Evolutionary conservation across 495 filamentous ascomycete species (phyloP).

Genomic region (Aspergillus avenaceus): DNA sequence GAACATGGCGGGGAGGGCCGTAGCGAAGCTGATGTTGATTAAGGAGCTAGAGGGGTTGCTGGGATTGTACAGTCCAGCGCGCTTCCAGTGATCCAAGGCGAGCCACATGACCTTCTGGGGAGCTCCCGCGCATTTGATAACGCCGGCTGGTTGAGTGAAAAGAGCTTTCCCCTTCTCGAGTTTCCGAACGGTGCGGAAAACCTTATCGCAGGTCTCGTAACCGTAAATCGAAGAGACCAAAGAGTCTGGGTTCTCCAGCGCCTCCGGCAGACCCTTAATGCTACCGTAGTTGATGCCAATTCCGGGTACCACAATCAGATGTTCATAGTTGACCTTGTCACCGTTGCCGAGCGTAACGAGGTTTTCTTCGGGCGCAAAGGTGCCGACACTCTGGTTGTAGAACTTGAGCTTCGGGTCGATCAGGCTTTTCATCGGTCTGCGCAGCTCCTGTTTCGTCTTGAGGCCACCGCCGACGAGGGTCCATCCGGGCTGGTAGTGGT

Average conservation of each 20-base stretch:
- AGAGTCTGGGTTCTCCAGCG: slow-evolving; percentile 50
- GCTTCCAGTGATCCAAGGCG: slow-evolving; percentile 61
- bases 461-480: slow-evolving; percentile 65
- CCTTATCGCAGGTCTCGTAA: slow-evolving; percentile 57
- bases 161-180: slow-evolving; percentile 56
- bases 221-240: slow-evolving; percentile 63
- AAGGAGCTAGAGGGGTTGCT: slow-evolving; percentile 35
- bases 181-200: slow-evolving; percentile 49
- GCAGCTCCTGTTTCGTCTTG: slow-evolving; percentile 52
- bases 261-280: slow-evolving; percentile 58
- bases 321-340: slow-evolving; percentile 57
- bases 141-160: slow-evolving; percentile 64
- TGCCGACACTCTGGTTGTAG: slow-evolving; percentile 49
- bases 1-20: slow-evolving; percentile 61
- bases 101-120: slow-evolving; percentile 73
- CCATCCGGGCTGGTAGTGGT: slow-evolving; percentile 72
- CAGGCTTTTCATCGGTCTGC: slow-evolving; percentile 45
- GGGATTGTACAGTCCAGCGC: slow-evolving; percentile 53
- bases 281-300: slow-evolving; percentile 51
- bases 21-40: slow-evolving; percentile 61
- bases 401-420: slow-evolving; percentile 59
- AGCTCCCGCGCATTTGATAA: slow-evolving; percentile 66
- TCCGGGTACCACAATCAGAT: slow-evolving; percentile 61
- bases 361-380: slow-evolving; percentile 56
- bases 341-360: slow-evolving; percentile 54